Evolutionary conservation across 345 rosid genomes (phyloP), one percentile per base, ranked within the genome.

Genomic region (Ceriops zippeliana): DNA sequence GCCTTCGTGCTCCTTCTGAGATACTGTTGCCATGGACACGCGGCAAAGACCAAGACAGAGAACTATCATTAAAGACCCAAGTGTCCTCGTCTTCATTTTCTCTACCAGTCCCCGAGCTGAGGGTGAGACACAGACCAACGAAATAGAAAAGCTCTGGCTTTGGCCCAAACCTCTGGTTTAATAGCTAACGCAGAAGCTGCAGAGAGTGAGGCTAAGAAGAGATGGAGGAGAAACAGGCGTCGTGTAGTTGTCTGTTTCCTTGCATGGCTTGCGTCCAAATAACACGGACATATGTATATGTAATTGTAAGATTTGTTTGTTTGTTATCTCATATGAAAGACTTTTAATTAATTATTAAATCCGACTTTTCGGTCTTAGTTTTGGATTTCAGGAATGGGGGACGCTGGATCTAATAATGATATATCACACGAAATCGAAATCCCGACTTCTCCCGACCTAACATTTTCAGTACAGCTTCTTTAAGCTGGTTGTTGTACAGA

Each of bases 41-140:
- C 71, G 79, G 83, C 78, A 71, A 34, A 78, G 26, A 66, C 82
- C 64, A 69, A 87, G 81, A 54, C 71, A 30, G 52, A 85, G 69
- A 62, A 80, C 6, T 49, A 70, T n/a, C 30, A 67, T 19, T 37
- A 77, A 47, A 38, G 24, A 31, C 17, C 2, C 11, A 30, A 68
- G 56, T 54, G 61, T 2, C 2, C 27, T 54, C 16, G 32, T 61
- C 70, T 76, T 63, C 70, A 73, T 76, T 22, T 54, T 54, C 58
- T 6, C 28, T 54, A 22, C 58, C 15, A 13, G 58, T 8, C 27
- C 28, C 30, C 7, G 58, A 32, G 7, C 35, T 32, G 35, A 54
- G 11, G 21, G 58, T 54, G 10, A 21, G 27, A 54, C 47, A 38
- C 47, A 38, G 16, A 38, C 10, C 20, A 54, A 72, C 62, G 13